These are phyloP conservation scores for Argentina anserina DNA, from an alignment of 306 rosid genomes.

Conservation along the genomic window DNA sequence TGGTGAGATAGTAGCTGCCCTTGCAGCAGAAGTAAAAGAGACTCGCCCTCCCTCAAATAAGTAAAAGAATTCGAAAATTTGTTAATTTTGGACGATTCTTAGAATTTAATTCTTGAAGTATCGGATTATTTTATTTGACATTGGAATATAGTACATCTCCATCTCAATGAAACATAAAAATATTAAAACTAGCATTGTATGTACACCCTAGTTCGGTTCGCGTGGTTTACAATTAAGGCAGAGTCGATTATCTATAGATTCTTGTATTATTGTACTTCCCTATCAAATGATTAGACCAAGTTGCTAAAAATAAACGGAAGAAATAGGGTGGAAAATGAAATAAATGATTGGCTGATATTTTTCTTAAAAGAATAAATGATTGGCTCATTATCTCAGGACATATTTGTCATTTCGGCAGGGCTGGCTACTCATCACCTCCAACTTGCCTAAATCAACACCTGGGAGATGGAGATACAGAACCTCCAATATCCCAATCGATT, in stretches of 20 bases:
- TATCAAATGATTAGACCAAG: background rate
- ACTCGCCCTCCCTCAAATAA: too few relatives aligned
- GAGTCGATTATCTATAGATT: background rate
- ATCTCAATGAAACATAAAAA: too few relatives aligned
- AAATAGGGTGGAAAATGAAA: background rate
- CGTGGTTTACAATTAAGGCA: background rate
- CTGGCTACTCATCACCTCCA: background rate
- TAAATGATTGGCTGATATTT: slow-evolving; percentile 10
- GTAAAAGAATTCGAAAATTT: too few relatives aligned
- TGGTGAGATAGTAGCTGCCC: too few relatives aligned
- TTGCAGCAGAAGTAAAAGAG: too few relatives aligned
- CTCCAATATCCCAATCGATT: background rate
- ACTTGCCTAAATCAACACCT: slow-evolving; percentile 4
- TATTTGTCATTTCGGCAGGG: background rate
- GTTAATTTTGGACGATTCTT: too few relatives aligned
- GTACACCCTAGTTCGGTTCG: too few relatives aligned
- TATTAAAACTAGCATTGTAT: background rate
- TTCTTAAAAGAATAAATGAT: slow-evolving; percentile 2
- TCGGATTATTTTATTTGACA: too few relatives aligned
- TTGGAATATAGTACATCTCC: too few relatives aligned
- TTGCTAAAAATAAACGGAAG: background rate
- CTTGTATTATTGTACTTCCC: background rate
- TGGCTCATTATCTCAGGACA: slow-evolving; percentile 13
- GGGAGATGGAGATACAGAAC: slow-evolving; percentile 12
- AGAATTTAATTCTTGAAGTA: too few relatives aligned